Evolutionary conservation across 2,329 filamentous ascomycete species (phyloP), one percentile per base, ranked within the genome.

Genomic region (Aspergillus floridensis): DNA sequence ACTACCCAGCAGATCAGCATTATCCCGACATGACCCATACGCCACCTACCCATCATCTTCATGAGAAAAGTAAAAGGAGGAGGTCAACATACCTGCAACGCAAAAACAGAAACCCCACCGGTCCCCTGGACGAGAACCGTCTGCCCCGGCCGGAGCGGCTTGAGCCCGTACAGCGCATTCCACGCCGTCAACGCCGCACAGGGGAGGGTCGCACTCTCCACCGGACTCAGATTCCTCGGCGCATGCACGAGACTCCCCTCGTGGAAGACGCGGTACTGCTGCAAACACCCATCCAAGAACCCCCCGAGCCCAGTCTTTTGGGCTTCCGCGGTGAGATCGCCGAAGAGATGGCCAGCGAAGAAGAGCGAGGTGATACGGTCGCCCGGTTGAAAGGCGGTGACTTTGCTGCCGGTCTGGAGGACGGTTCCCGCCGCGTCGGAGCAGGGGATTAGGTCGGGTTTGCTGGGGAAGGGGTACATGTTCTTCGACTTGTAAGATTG

Each of bases 81-180:
- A 14, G 32, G 14, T 35, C 1, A 35, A n/a, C 38, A 8, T 8
- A 44, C 38, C 38, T 67, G 58, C n/a, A 59, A 19, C 58, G 66
- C 82, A 60, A 82, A 82, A 16, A 84, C 76, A 32, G 75, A 79
- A 3, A 85, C 82, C 41, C 82, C 83, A 10, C 83, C 83, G 0
- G 81, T 85, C 3, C 83, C 83, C 62, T 85, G 82, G 2, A 80
- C 82, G 22, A 86, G 71, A 1, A 85, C 81, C 68, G 79, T 81
- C 24, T 74, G 68, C 5, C 84, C 84, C 0, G 82, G 79, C 64
- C 77, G 76, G 44, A 86, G 63, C n/a, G 73, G 72, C 56, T 74
- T 70, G 2, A 46, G 22, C 4, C 32, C 29, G 24, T 55, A 54
- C 6, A 58, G 46, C 1, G 46, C 32, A 11, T 49, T 54, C 57